These are phyloP conservation scores for Pythium phragmitis DNA, from an alignment of 352 stramenopile species.

Conservation along the genomic window DNA sequence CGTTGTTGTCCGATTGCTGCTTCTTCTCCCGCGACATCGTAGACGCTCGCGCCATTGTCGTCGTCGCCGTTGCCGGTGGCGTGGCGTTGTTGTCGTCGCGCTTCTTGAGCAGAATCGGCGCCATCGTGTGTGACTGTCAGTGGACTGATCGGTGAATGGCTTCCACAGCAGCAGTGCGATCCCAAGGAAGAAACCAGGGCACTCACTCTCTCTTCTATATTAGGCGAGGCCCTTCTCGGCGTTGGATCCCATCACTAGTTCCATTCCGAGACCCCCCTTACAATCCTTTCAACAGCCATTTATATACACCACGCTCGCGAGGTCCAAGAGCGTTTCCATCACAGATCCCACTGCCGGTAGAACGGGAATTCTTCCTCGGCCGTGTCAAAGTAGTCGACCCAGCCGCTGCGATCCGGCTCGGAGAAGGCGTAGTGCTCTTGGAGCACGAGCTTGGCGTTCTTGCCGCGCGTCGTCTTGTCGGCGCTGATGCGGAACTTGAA, in stretches of 20 bases:
- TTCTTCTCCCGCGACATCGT: conserved; percentile 9
- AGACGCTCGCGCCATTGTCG: conserved; percentile 2
- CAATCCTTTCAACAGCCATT: not conserved
- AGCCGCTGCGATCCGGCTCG: conserved; percentile 60
- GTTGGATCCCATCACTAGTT: not conserved
- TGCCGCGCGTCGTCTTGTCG: conserved; percentile 36
- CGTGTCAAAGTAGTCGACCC: conserved; percentile 71
- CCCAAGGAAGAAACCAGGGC: not conserved
- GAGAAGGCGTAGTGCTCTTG: conserved; percentile 75
- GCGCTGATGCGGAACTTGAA: conserved; percentile 55
- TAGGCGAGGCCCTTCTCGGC: not conserved
- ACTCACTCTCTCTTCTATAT: not conserved
- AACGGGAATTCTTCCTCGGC: conserved; percentile 75
- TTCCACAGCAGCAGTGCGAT: not conserved
- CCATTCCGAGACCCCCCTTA: not conserved
- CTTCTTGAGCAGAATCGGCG: conserved; percentile 30
- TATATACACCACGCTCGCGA: not conserved
- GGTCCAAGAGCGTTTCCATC: conserved; percentile 2
- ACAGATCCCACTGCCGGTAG: conserved; percentile 68
- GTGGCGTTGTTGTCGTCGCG: conserved; percentile 25
- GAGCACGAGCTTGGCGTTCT: conserved; percentile 60
- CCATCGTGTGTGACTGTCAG: conserved; percentile 13
- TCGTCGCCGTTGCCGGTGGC: not conserved
- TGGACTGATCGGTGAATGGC: not conserved
- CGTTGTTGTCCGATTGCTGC: conserved; percentile 18